Evolutionary conservation across 1,284 basidiomycete genomes (phyloP).

Genomic region (Xerocomus minutiporus): DNA sequence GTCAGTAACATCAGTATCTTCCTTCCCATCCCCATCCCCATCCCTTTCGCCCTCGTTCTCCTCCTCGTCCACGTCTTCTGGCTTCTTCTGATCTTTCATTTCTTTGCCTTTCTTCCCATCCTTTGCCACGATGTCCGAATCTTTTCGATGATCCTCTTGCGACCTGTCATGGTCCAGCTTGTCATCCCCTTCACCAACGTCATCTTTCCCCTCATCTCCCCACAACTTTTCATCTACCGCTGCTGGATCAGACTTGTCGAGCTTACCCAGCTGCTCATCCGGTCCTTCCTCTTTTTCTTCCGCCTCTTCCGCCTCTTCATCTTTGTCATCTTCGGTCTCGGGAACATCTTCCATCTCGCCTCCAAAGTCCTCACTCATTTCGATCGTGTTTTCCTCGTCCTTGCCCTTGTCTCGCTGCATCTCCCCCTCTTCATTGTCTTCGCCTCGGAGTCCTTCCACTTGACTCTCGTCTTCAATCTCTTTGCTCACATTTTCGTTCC

Average conservation of each 20-base stretch:
- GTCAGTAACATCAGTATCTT: conserved; percentile 30
- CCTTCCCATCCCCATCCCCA: conserved; percentile 21
- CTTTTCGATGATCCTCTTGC: conserved; percentile 39
- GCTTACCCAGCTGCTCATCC: conserved; percentile 82
- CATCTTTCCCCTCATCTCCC: conserved; percentile 72
- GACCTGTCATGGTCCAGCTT: conserved; percentile 55
- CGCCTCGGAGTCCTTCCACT: conserved; percentile 86
- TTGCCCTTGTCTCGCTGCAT: conserved; percentile 49
- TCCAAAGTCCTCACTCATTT: conserved; percentile 75
- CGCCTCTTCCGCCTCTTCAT: conserved; percentile 46
- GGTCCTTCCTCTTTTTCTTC: conserved; percentile 56
- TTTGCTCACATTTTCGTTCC: conserved; percentile 83
- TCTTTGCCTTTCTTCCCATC: conserved; percentile 33
- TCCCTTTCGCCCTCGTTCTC: conserved; percentile 34
- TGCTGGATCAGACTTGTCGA: conserved; percentile 84
- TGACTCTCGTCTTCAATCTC: conserved; percentile 95
- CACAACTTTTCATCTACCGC: conserved; percentile 96
- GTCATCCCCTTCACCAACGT: conserved; percentile 46
- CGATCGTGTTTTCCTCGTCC: conserved; percentile 65
- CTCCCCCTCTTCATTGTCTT: conserved; percentile 49
- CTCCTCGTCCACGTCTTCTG: conserved; percentile 32
- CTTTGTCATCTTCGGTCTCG: conserved; percentile 48
- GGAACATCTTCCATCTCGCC: conserved; percentile 82
- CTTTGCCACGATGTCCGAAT: conserved; percentile 76
- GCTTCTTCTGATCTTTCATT: conserved; percentile 33